Evolutionary conservation across 1,284 basidiomycete genomes (phyloP), one percentile per base, ranked within the genome.

Genomic region (Trametes versicolor): DNA sequence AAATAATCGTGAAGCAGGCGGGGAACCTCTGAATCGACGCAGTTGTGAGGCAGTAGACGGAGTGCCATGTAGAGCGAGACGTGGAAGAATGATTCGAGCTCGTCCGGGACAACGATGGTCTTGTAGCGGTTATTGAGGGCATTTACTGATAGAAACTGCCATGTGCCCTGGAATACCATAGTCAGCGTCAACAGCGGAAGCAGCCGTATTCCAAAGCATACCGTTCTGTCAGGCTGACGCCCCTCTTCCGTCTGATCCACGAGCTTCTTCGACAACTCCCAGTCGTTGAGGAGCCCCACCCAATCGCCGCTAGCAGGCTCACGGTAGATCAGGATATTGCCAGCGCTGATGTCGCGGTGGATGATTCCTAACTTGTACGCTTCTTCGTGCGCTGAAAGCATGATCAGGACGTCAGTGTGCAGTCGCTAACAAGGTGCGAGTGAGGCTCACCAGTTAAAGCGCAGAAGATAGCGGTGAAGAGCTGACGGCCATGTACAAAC

Each of bases 191-290:
- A 12, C 29, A 32, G 29, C 29, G 29, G 29, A 32, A 8, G 29
- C 29, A 8, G 29, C 29, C 3, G 29, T 32, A 32, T 32, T 32
- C 29, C 29, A 32, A 32, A 32, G 29, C 29, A 3, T 32, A 63
- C 61, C 21, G 57, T 60, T 9, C 58, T 39, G 29, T 66, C 54
- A 0, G n/a, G 53, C n/a, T 32, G 29, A 32, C 60, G 65, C 5
- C 65, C 47, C 10, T 29, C 41, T 13, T 21, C 23, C 7, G 21
- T 41, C 4, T 7, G 29, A 1, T 43, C 23, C 6, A 12, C 50
- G 25, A n/a, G 9, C 4, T 36, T 37, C 27, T 67, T 64, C n/a
- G 66, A 54, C 3, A 68, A 32, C 41, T 68, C 63, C 66, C 66
- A 68, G 32, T 65, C 63, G 12, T 45, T 61, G 23, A 65, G 61